A percentile compares a stretch with the other conserved stretches of the same genome.
phyloP scores from a whole-genome alignment of 2,329 filamentous ascomycete genomes.

The Aspergillus pseudoglaucus region DNA sequence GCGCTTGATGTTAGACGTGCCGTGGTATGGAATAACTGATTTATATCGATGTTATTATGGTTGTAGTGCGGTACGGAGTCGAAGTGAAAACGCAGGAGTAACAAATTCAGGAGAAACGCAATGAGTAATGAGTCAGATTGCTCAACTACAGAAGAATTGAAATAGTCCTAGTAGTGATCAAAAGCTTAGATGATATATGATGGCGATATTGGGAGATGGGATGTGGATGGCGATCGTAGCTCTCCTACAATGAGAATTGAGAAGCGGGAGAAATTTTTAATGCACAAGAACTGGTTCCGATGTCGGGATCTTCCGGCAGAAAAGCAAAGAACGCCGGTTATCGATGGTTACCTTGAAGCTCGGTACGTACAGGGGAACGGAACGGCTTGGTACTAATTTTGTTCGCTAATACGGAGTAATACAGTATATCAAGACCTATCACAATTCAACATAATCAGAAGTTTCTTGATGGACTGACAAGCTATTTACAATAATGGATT shows the following conservation, averaged over 20 bases:
- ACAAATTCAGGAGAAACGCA: neutral
- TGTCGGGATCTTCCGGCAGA: slow-evolving; percentile 21
- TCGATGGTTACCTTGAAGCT: neutral
- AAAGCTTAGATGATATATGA: neutral
- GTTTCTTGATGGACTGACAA: no score
- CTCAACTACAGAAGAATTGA: neutral
- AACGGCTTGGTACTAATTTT: no score
- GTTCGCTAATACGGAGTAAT: no score
- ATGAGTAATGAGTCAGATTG: neutral
- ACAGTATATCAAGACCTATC: no score
- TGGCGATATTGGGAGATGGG: slow-evolving; percentile 6
- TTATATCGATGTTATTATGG: no score
- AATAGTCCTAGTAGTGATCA: neutral
- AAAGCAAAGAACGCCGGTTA: neutral
- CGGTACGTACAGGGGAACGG: no score
- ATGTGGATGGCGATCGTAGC: slow-evolving; percentile 9
- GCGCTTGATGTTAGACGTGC: no score
- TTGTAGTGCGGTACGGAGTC: no score
- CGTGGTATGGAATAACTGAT: no score
- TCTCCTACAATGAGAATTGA: slow-evolving; percentile 6
- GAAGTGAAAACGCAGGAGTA: no score
- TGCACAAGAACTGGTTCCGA: slow-evolving; percentile 3
- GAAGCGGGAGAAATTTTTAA: slow-evolving; percentile 11
- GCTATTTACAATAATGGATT: no score
- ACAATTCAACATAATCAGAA: no score